Conservation (phyloP, 2,329 filamentous ascomycete genomes). For the Madurella mycetomatis region DNA sequence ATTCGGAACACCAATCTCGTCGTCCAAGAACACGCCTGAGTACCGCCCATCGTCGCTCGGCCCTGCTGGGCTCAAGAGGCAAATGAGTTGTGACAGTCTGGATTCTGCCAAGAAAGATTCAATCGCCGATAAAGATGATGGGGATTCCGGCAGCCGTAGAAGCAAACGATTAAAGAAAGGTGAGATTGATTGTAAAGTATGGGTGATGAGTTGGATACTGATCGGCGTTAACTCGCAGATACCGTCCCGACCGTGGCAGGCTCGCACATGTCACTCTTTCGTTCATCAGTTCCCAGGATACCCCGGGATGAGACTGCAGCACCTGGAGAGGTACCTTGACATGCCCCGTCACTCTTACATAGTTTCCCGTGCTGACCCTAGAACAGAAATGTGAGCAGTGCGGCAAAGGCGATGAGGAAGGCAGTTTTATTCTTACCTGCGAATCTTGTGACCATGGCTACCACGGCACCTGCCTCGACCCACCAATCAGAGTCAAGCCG, state of each 20-base stretch:
- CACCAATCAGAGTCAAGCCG: constrained; percentile 70
- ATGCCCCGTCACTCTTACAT: neutral
- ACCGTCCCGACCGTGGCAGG: constrained; percentile 81
- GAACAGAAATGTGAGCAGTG: constrained; percentile 78
- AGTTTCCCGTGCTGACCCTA: constrained; percentile 7
- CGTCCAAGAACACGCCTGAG: constrained; percentile 62
- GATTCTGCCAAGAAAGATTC: constrained; percentile 47
- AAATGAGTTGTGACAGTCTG: constrained; percentile 58
- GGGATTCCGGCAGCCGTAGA: constrained; percentile 66
- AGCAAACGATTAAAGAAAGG: constrained; percentile 93
- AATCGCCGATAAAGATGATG: constrained; percentile 51
- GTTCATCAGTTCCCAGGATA: constrained; percentile 69
- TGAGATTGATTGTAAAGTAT: constrained; percentile 37
- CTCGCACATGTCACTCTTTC: constrained; percentile 93
- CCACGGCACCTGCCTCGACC: constrained; percentile 85
- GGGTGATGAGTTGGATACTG: constrained; percentile 29
- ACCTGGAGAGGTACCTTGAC: constrained; percentile 40
- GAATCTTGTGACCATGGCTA: constrained; percentile 89
- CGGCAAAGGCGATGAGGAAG: constrained; percentile 66
- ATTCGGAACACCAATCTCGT: constrained; percentile 58
- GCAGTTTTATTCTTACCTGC: constrained; percentile 68
- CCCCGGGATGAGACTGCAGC: constrained; percentile 48
- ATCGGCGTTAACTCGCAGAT: constrained; percentile 41
- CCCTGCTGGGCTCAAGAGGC: constrained; percentile 67
- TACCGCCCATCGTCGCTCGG: constrained; percentile 52